Conservation (phyloP, 768 basidiomycete genomes). For the Kwoniella botswanensis region DNA sequence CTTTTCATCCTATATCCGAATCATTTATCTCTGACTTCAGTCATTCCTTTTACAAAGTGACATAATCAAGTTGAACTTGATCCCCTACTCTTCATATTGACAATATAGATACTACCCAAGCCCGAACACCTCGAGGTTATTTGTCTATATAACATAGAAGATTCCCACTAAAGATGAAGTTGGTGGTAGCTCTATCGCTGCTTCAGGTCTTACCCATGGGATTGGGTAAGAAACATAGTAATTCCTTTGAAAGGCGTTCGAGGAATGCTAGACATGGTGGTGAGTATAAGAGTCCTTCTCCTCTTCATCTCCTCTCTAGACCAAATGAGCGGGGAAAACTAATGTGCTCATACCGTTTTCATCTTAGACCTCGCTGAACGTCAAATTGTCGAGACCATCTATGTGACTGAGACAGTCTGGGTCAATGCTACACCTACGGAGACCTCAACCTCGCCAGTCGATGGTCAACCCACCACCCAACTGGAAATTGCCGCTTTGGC, state of each 20-base stretch:
- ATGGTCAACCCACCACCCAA: slow-evolving; percentile 1
- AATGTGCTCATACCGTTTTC: too few relatives aligned
- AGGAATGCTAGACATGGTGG: slow-evolving; percentile 2
- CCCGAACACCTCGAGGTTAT: background rate
- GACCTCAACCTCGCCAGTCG: background rate
- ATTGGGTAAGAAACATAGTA: slow-evolving; percentile 8
- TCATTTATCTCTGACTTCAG: slow-evolving; percentile 1
- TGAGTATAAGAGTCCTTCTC: background rate
- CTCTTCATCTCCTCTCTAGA: background rate
- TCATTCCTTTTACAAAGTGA: background rate
- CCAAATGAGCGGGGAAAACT: background rate
- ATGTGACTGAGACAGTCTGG: slow-evolving; percentile 4
- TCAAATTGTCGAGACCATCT: slow-evolving; percentile 14
- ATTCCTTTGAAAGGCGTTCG: slow-evolving; percentile 11
- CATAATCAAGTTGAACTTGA: slow-evolving; percentile 13
- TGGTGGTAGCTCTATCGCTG: slow-evolving; percentile 5
- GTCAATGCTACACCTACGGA: background rate
- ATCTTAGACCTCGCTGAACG: slow-evolving; percentile 5
- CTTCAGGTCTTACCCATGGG: slow-evolving; percentile 13
- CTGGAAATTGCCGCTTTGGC: slow-evolving; percentile 1
- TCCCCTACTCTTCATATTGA: background rate
- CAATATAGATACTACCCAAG: background rate
- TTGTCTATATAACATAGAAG: background rate
- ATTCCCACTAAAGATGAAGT: slow-evolving; percentile 1
- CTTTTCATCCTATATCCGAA: background rate